Evolutionary conservation across 441 rosid genomes (phyloP).

Genomic region (Gossypium gossypioides): DNA sequence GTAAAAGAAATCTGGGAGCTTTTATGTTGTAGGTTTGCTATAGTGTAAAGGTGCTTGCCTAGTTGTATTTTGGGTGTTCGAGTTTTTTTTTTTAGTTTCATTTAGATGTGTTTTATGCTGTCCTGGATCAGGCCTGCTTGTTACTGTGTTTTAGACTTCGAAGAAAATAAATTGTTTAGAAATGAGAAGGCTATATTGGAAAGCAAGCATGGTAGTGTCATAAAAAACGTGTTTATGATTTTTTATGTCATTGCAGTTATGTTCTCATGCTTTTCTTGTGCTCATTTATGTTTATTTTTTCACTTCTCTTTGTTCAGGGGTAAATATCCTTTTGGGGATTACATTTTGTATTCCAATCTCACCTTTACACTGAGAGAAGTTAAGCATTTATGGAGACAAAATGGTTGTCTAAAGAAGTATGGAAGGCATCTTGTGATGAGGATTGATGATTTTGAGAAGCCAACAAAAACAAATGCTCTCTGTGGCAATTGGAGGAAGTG

Average conservation of each 20-base stretch:
- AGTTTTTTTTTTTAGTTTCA: too few relatives aligned
- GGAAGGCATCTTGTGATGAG: constrained; percentile 68
- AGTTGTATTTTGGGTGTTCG: too few relatives aligned
- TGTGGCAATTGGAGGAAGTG: constrained; percentile 87
- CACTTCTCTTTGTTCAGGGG: constrained; percentile 41
- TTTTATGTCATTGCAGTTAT: not conserved
- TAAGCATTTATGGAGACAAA: constrained; percentile 75
- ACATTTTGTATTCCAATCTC: constrained; percentile 56
- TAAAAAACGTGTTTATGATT: not conserved
- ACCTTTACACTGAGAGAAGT: constrained; percentile 69
- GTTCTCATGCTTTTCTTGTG: not conserved
- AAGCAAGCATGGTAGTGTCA: not conserved
- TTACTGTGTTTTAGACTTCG: too few relatives aligned
- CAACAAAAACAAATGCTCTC: constrained; percentile 57
- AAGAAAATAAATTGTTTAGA: not conserved
- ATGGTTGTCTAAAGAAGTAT: constrained; percentile 51
- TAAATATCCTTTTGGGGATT: constrained; percentile 83
- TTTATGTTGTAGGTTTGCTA: too few relatives aligned
- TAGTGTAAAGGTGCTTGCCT: too few relatives aligned
- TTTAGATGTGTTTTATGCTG: too few relatives aligned
- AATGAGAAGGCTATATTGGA: not conserved
- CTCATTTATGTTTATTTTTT: constrained; percentile 5
- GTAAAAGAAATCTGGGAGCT: too few relatives aligned
- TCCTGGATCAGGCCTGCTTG: too few relatives aligned
- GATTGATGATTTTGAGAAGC: constrained; percentile 82